Evolutionary conservation across 805 yeast genomes (phyloP), one percentile per base, ranked within the genome.

Genomic region (Metschnikowia drakensbergensis): DNA sequence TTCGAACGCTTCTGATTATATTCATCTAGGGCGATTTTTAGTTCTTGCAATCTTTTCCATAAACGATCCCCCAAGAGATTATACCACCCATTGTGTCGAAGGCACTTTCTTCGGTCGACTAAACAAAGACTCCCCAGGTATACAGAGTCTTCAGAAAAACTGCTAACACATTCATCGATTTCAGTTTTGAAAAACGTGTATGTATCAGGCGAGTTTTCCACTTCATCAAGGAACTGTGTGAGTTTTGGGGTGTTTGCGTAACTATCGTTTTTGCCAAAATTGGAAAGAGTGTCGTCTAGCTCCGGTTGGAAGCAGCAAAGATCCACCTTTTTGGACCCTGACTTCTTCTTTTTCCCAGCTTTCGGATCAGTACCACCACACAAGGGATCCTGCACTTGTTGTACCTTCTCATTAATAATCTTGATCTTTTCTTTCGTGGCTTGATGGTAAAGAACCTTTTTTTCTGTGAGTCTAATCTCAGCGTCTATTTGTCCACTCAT

Each of bases 51-150:
- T 23, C 51, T 47, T 43, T 59, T 68, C 46, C 59, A 49, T 11
- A 67, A 43, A 42, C 67, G 69, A 51, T 73, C 77, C 27, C 59
- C 57, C 6, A 64, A 49, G 38, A 73, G 60, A 46, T 63, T 67
- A 60, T 67, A 65, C 82, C 83, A 79, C 1, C 79, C 77, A 42
- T 65, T 69, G 53, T 83, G 89, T 41, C 77, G 74, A 3, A 59
- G 59, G 59, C 89, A 83, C 54, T 80, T 82, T 46, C 75, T 70
- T 51, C 76, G 76, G 42, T 83, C 87, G 7, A 67, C 61, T 5
- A 81, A 58, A 55, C 88, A 83, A 1, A 78, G 43, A 13, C 32
- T 45, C n/a, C 36, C 37, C 27, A 13, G 5, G 17, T 22, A 31
- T 5, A 25, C 31, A 23, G 37, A 5, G 4, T 55, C 59, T 10